Evolutionary conservation across 495 filamentous ascomycete genomes (phyloP).

Genomic region (Hapsidospora chrysogenum): DNA sequence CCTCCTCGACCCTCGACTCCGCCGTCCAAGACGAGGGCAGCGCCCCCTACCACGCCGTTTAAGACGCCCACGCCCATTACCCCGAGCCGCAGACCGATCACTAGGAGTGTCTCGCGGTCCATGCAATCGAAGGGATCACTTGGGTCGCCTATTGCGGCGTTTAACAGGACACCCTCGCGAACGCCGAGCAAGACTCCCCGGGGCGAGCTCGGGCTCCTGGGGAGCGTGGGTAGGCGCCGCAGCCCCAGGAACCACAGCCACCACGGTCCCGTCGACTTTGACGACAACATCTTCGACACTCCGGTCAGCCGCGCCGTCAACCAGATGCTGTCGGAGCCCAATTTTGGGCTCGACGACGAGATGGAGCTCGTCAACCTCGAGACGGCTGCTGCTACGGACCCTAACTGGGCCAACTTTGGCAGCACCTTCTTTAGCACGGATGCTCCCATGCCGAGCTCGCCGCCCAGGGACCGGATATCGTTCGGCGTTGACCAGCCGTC

Average conservation of each 20-base stretch:
- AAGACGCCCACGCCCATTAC: constrained; percentile 38
- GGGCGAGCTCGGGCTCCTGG: constrained; percentile 9
- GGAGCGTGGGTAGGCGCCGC: constrained; percentile 17
- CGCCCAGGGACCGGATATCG: too few species aligned
- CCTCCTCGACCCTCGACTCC: constrained; percentile 44
- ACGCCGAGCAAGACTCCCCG: constrained; percentile 16
- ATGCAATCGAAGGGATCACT: constrained; percentile 23
- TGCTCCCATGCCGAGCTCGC: constrained; percentile 33
- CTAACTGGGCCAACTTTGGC: constrained; percentile 9
- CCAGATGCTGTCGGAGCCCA: constrained; percentile 37
- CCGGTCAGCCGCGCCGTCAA: constrained; percentile 44
- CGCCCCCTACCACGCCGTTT: constrained; percentile 39
- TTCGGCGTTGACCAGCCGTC: too few species aligned
- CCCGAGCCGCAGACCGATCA: constrained; percentile 38
- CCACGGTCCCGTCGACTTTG: constrained; percentile 13
- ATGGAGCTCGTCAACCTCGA: constrained; percentile 24
- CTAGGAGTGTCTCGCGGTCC: constrained; percentile 35
- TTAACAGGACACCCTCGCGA: constrained; percentile 10
- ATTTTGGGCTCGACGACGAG: constrained; percentile 11
- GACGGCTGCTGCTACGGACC: constrained; percentile 4
- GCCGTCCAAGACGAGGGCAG: constrained; percentile 31
- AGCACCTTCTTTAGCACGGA: constrained; percentile 30
- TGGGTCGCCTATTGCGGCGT: constrained; percentile 16
- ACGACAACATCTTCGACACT: constrained; percentile 21
- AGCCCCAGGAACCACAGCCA: constrained; percentile 19